A percentile compares a stretch with the other conserved stretches of the same genome.
Evolutionary conservation across 345 rosid species (phyloP).

Genomic region (Lumnitzera racemosa): DNA sequence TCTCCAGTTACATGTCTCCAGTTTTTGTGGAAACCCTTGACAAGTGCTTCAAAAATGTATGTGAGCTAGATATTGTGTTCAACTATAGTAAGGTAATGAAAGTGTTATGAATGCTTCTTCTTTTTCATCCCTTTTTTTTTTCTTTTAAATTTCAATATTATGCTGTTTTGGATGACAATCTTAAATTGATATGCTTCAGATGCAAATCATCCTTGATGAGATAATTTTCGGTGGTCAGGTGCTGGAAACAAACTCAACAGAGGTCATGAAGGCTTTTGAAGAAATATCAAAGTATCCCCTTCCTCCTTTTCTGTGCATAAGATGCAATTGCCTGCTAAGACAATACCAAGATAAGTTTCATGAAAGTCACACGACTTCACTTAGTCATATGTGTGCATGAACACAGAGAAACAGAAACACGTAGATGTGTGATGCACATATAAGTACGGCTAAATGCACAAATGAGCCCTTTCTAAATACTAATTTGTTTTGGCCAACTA

Average conservation of each 20-base stretch:
- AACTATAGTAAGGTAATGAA: conserved; percentile 72
- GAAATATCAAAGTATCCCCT: conserved; percentile 68
- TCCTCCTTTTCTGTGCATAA: conserved; percentile 9
- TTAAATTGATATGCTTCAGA: conserved; percentile 31
- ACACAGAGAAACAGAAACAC: neutral
- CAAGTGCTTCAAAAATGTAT: conserved; percentile 95
- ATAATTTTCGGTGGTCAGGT: conserved; percentile 93
- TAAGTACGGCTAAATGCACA: too few species aligned
- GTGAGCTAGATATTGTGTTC: conserved; percentile 84
- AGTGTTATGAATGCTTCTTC: neutral
- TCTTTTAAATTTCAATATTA: neutral
- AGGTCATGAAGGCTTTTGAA: conserved; percentile 73
- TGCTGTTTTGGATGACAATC: neutral
- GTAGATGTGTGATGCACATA: neutral
- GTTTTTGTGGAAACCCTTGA: conserved; percentile 95
- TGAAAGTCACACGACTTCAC: too few species aligned
- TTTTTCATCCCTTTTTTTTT: neutral
- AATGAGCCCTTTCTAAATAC: too few species aligned
- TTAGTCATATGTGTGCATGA: neutral
- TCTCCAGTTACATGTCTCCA: conserved; percentile 31
- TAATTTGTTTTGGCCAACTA: too few species aligned
- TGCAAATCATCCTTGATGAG: conserved; percentile 76
- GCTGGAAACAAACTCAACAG: conserved; percentile 78
- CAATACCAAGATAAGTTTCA: neutral
- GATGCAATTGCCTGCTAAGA: neutral